A percentile compares a stretch with the other conserved stretches of the same genome.
Evolutionary conservation across 257 asterid genomes (phyloP).

Genomic region (Misopates orontium): DNA sequence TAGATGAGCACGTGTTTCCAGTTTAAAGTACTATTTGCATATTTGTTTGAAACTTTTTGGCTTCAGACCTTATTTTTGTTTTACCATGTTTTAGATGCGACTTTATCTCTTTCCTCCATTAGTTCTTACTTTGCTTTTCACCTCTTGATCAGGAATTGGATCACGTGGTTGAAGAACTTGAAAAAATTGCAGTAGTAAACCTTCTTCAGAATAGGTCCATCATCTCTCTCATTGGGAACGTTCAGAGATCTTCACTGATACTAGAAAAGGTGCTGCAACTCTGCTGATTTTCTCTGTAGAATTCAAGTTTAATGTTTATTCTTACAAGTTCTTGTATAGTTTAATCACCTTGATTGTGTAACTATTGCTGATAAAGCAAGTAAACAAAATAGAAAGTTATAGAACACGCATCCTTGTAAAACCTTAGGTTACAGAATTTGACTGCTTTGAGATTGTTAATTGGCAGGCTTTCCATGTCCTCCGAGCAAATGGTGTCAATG

Average conservation of each 20-base stretch:
- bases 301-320: neutral
- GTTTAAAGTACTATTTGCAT: constrained; percentile 10
- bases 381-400: neutral
- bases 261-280: constrained; percentile 53
- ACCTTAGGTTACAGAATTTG: neutral
- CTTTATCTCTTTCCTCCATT: neutral
- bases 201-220: constrained; percentile 70
- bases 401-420: neutral
- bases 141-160: constrained; percentile 58
- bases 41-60: too few relatives aligned
- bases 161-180: constrained; percentile 66
- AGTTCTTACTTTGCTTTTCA: constrained; percentile 14
- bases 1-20: neutral
- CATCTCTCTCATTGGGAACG: constrained; percentile 76
- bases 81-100: neutral
- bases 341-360: neutral
- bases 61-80: too few relatives aligned
- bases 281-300: neutral
- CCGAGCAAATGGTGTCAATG: constrained; percentile 61
- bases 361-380: neutral
- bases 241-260: constrained; percentile 67
- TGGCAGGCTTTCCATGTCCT: constrained; percentile 80
- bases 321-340: constrained; percentile 4
- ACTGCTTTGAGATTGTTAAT: neutral
- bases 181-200: constrained; percentile 70